A percentile compares a stretch with the other conserved stretches of the same genome.
Conservation (phyloP, 305 asterid genomes). For the Solanum hybrid region DNA sequence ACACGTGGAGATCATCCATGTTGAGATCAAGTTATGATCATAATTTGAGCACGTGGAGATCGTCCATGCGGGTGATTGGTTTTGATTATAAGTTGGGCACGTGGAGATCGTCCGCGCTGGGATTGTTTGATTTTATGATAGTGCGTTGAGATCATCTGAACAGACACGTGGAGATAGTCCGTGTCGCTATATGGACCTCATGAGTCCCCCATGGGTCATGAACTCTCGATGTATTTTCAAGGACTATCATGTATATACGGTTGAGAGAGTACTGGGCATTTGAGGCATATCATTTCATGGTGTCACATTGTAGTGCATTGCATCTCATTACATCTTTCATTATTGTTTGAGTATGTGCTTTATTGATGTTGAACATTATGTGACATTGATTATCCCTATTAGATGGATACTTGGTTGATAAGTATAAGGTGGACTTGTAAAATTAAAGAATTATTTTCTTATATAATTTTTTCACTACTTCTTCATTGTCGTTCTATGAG, state of each 20-base stretch:
- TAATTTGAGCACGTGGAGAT: neutral
- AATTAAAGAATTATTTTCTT: no score
- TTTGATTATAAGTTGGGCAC: no score
- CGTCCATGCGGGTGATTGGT: neutral
- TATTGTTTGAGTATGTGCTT: no score
- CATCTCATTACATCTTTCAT: neutral
- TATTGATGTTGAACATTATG: no score
- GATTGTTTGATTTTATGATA: neutral
- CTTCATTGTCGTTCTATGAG: no score
- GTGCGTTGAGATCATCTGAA: neutral
- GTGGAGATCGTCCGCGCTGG: neutral
- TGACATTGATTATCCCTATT: no score
- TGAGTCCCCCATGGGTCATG: neutral
- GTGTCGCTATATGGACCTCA: neutral
- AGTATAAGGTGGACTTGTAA: no score
- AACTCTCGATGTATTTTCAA: neutral
- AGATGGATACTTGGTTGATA: no score
- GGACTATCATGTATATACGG: neutral
- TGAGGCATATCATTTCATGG: neutral
- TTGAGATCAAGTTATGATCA: neutral
- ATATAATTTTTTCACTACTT: no score
- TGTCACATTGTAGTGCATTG: neutral
- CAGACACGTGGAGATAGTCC: neutral
- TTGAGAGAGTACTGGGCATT: neutral
- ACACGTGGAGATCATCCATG: neutral